A percentile compares a stretch with the other conserved stretches of the same genome.
Evolutionary conservation across 768 basidiomycete species (phyloP).

Genomic region (Russula abietina): DNA sequence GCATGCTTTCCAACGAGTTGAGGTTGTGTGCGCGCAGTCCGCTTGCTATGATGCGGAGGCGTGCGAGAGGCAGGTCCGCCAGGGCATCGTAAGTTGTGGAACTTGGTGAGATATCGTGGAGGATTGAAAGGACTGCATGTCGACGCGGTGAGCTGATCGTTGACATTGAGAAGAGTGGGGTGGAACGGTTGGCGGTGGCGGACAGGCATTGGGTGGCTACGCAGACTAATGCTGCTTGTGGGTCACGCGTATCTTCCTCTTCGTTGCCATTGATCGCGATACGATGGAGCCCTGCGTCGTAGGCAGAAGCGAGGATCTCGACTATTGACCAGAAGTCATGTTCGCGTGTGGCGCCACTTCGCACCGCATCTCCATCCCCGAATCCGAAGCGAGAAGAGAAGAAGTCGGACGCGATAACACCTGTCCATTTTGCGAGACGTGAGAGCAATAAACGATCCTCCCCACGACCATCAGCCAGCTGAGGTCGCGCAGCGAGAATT

Average conservation of each 20-base stretch:
- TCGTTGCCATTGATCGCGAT: neutral
- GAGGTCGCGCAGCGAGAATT: neutral
- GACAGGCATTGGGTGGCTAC: constrained; percentile 8
- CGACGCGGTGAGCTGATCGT: neutral
- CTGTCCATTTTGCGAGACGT: constrained; percentile 29
- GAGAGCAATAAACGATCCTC: constrained; percentile 2
- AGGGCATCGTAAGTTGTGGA: constrained; percentile 1
- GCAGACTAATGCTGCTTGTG: constrained; percentile 6
- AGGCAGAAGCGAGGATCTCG: constrained; percentile 14
- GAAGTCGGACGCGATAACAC: constrained; percentile 25
- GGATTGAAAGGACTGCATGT: neutral
- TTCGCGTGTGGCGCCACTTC: no score
- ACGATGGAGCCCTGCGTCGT: neutral
- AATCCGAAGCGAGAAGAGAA: neutral
- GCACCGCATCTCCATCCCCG: neutral
- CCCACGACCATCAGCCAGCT: neutral
- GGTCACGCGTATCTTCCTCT: neutral
- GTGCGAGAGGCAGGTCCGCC: neutral
- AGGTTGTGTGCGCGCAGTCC: constrained; percentile 7
- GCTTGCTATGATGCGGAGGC: neutral
- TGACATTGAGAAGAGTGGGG: neutral
- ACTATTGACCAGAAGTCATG: constrained; percentile 5
- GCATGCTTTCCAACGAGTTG: neutral
- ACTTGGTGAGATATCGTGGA: neutral
- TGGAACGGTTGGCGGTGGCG: neutral